A percentile compares a stretch with the other conserved stretches of the same genome.
Conservation (phyloP, 2,329 filamentous ascomycete species). For the Botrytis pseudocinerea region DNA sequence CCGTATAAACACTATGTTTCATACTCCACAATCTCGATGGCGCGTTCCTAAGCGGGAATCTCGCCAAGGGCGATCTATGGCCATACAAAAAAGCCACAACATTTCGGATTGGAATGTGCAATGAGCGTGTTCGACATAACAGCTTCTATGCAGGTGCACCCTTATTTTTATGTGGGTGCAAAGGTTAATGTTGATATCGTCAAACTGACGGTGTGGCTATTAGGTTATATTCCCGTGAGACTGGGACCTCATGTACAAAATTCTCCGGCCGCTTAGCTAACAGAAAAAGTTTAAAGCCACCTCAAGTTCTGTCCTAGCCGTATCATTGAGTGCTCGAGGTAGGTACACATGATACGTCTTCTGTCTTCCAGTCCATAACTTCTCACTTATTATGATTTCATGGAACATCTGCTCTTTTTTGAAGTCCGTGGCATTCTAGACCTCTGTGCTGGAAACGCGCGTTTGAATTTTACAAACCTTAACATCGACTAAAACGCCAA, state of each 20-base stretch:
- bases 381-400: background rate
- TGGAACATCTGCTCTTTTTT: background rate
- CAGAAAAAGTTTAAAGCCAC: background rate
- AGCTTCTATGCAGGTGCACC: background rate
- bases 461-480: background rate
- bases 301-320: no score
- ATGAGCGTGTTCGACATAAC: background rate
- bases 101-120: background rate
- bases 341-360: background rate
- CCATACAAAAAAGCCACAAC: background rate
- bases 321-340: background rate
- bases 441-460: background rate
- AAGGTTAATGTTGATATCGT: background rate
- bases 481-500: background rate
- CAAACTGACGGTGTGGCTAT: background rate
- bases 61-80: background rate
- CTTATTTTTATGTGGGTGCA: background rate
- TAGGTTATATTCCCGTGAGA: background rate
- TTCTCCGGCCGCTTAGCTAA: background rate
- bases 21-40: background rate
- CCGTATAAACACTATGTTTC: constrained; percentile 8
- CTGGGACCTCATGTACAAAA: background rate
- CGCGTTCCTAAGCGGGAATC: background rate
- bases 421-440: background rate
- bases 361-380: background rate